Conservation (phyloP, 202 grass and related monocot genomes). For the Zoysia matrella region DNA sequence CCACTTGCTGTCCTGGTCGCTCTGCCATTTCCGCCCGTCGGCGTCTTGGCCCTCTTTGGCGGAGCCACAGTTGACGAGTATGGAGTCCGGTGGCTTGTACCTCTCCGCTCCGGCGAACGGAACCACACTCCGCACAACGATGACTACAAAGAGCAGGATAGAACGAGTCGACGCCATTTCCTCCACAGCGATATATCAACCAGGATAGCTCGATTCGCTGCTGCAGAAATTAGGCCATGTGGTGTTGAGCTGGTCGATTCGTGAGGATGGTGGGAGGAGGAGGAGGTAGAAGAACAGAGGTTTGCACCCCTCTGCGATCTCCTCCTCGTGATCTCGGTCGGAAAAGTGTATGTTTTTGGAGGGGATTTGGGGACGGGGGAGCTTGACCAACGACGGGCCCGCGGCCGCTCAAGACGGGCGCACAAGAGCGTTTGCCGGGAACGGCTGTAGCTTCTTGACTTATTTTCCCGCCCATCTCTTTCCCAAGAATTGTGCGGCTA, state of each 20-base stretch:
- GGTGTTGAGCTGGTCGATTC: not conserved
- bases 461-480: not conserved
- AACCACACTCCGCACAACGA: not conserved
- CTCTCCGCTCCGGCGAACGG: not conserved
- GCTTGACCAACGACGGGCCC: not conserved
- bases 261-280: slow-evolving; percentile 15
- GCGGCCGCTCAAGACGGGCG: slow-evolving; percentile 27
- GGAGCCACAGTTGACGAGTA: slow-evolving; percentile 68
- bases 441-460: not conserved
- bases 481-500: slow-evolving; percentile 12
- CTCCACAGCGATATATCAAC: not conserved
- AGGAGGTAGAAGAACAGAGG: slow-evolving; percentile 44
- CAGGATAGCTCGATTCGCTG: not conserved
- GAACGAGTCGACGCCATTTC: slow-evolving; percentile 15
- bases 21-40: slow-evolving; percentile 67
- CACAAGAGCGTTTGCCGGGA: slow-evolving; percentile 43
- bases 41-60: slow-evolving; percentile 55
- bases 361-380: slow-evolving; percentile 13
- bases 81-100: slow-evolving; percentile 62
- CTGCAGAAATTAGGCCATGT: slow-evolving; percentile 27
- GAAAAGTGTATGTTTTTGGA: slow-evolving; percentile 25
- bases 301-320: slow-evolving; percentile 48
- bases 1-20: slow-evolving; percentile 57
- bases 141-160: not conserved
- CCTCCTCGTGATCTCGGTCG: slow-evolving; percentile 28